Percentiles rank a stretch among this genome's conserved stretches.
These are phyloP conservation scores for Draba incana DNA, from an alignment of 345 rosid species.

Conservation along the genomic window DNA sequence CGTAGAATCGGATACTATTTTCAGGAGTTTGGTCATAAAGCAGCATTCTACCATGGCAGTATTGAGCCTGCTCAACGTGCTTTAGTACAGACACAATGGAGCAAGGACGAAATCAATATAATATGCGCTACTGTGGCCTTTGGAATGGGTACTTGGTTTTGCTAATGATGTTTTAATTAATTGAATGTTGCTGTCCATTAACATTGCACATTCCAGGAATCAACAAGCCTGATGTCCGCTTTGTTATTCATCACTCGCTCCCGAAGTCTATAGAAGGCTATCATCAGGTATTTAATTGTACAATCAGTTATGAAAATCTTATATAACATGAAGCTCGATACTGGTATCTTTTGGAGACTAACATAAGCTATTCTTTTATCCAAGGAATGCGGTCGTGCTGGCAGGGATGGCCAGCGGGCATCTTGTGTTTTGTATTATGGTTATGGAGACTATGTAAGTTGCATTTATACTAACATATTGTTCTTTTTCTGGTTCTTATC, in stretches of 20 bases:
- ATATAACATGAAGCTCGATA: slow-evolving; percentile 16
- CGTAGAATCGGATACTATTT: slow-evolving; percentile 26
- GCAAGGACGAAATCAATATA: slow-evolving; percentile 96
- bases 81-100: slow-evolving; percentile 91
- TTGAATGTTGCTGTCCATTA: slow-evolving; percentile 24
- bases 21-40: slow-evolving; percentile 91
- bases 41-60: slow-evolving; percentile 96
- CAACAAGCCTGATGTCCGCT: slow-evolving; percentile 99
- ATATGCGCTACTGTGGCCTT: slow-evolving; percentile 98
- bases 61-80: slow-evolving; percentile 85
- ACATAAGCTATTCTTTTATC: slow-evolving; percentile 25
- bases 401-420: slow-evolving; percentile 91
- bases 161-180: slow-evolving; percentile 32
- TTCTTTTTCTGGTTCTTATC: slow-evolving; percentile 24
- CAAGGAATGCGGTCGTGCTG: slow-evolving; percentile 99
- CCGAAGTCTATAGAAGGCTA: slow-evolving; percentile 99
- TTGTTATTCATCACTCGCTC: slow-evolving; percentile 98
- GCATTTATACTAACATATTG: slow-evolving; percentile 7
- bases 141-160: slow-evolving; percentile 85
- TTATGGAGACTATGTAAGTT: slow-evolving; percentile 93
- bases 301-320: slow-evolving; percentile 11
- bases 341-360: slow-evolving; percentile 3
- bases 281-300: slow-evolving; percentile 70
- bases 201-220: slow-evolving; percentile 64
- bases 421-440: slow-evolving; percentile 93